These are phyloP conservation scores for Linum tenue DNA, from an alignment of 345 rosid genomes.

Conservation along the genomic window DNA sequence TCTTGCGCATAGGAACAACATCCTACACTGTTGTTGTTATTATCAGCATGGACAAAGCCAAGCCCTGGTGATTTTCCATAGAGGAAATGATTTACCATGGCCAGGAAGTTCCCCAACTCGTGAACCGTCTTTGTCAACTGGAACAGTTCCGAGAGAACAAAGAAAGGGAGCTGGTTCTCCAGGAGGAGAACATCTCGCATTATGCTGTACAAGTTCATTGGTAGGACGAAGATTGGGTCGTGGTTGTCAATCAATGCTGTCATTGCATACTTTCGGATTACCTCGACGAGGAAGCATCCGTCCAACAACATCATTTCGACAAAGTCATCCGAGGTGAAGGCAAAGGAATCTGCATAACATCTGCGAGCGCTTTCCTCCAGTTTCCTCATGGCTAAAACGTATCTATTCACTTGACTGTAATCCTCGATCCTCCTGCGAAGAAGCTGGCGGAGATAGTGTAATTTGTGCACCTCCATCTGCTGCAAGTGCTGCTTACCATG, in stretches of 20 bases:
- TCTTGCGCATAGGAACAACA: background rate
- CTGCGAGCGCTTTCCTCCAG: conserved; percentile 21
- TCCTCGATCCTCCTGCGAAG: conserved; percentile 5
- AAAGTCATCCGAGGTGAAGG: conserved; percentile 5
- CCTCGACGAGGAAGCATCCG: conserved; percentile 17
- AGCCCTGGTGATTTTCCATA: background rate
- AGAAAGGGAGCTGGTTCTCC: conserved; percentile 22
- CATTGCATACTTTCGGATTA: background rate
- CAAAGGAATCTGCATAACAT: conserved; percentile 10
- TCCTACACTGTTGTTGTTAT: too few relatives aligned
- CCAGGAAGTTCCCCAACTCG: background rate
- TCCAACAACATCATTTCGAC: conserved; percentile 29
- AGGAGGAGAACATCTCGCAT: conserved; percentile 8
- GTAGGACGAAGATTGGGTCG: background rate
- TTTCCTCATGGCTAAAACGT: background rate
- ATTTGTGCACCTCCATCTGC: conserved; percentile 14
- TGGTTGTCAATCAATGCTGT: background rate
- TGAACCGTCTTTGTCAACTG: background rate
- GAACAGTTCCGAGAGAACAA: conserved; percentile 6
- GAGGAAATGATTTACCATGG: background rate
- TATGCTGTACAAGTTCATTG: background rate
- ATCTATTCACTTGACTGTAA: background rate
- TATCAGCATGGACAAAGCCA: background rate
- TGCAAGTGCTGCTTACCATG: conserved; percentile 3
- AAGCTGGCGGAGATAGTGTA: conserved; percentile 8